Evolutionary conservation across 2,329 filamentous ascomycete species (phyloP), one percentile per base, ranked within the genome.

Genomic region (Diaporthe citri): DNA sequence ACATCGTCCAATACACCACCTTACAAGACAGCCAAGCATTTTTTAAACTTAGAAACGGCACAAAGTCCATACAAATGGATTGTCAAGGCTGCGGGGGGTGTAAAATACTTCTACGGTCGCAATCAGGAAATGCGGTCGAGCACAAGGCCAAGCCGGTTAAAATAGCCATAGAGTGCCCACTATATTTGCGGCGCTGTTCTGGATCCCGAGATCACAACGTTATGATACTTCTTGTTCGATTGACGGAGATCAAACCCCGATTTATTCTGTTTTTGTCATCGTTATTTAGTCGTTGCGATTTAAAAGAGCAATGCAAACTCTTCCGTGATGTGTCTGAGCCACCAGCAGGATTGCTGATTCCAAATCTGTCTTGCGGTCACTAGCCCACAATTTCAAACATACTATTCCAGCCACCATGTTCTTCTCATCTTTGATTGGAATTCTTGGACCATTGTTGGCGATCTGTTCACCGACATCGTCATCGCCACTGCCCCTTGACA

Each of bases 21-120:
- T 22, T 2, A 8, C 0, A 6, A 10, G n/a, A 52, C 1, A 3
- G 4, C 12, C 13, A 25, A n/a, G 7, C 20, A 5, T 5, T 5
- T 43, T 5, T 22, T 22, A 6, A 46, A 20, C 4, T 2, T 31
- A 9, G 2, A 8, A 10, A 48, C 0, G 4, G 4, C 2, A n/a
- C 3, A 1, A 8, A 2, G 2, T 31, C 5, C 6, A 39, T 17
- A 17, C 7, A 39, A 8, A 2, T 3, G 9, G 5, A 20, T 4
- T 36, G 28, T 8, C 12, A 6, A 51, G 43, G 15, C 22, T 3
- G 17, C 17, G 31, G 12, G 2, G 4, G 4, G 17, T 8, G 8
- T 9, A 3, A 6, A 4, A 9, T 1, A 3, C 10, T 5, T 1
- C 34, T 10, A 7, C 1, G 20, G 17, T 48, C n/a, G 25, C 41